Evolutionary conservation across 495 filamentous ascomycete species (phyloP).

Genomic region (Articulospora tetracladia): DNA sequence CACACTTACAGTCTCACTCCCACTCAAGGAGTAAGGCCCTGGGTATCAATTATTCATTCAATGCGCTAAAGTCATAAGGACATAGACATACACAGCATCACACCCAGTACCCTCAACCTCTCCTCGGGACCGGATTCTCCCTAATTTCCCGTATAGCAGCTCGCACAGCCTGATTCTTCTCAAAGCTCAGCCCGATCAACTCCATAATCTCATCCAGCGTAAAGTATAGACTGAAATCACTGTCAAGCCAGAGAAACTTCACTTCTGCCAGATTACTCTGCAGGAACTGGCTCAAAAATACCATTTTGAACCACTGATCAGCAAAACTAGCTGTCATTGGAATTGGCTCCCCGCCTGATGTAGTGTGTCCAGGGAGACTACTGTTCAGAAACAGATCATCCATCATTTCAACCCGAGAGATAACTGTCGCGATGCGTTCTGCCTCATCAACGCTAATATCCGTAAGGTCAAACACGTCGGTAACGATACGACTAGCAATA

Average conservation of each 20-base stretch:
- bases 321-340: slow-evolving; percentile 78
- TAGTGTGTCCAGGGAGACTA: slow-evolving; percentile 9
- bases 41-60: too few species aligned
- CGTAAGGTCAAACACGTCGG: slow-evolving; percentile 79
- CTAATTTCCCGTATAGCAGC: slow-evolving; percentile 78
- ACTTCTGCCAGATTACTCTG: slow-evolving; percentile 90
- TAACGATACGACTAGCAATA: slow-evolving; percentile 73
- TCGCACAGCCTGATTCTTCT: slow-evolving; percentile 75
- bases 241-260: slow-evolving; percentile 81
- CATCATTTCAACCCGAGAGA: slow-evolving; percentile 64
- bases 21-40: too few species aligned
- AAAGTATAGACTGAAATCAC: slow-evolving; percentile 80
- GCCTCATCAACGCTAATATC: slow-evolving; percentile 89
- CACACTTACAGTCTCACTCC: too few species aligned
- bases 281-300: slow-evolving; percentile 83
- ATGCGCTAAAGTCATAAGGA: too few species aligned
- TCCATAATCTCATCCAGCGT: slow-evolving; percentile 81
- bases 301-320: slow-evolving; percentile 80
- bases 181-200: slow-evolving; percentile 83
- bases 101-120: not conserved
- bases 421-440: slow-evolving; percentile 68
- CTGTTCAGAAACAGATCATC: slow-evolving; percentile 71
- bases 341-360: slow-evolving; percentile 29
- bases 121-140: slow-evolving; percentile 22
- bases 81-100: not conserved